Evolutionary conservation across 148 eudicot genomes (phyloP), one percentile per base, ranked within the genome.

Genomic region (Amaranthus cruentus): DNA sequence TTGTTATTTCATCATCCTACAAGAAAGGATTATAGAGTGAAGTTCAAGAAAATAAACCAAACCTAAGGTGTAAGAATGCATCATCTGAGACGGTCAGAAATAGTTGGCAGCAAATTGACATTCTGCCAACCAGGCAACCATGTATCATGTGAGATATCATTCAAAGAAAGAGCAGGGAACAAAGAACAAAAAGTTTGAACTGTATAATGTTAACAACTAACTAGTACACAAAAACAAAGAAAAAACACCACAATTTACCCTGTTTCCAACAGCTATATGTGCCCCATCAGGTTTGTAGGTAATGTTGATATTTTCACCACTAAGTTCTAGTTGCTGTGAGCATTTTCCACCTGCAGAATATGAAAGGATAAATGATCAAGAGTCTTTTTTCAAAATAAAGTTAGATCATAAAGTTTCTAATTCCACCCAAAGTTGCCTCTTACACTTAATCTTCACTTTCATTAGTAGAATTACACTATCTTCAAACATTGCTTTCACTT

Each of bases 271-370:
- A 72, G 98, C 98, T 50, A 94, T 77, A 72, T 91, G 93, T 68
- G 90, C 84, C 66, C 97, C 98, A 75, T 94, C 98, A 63, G 97
- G 96, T 86, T 89, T 94, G 72, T 89, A 91, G 55, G 98, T 91
- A 69, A 94, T 94, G 80, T 94, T 94, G 68, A 94, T 94, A 81
- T 94, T 94, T 75, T 94, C 98, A 46, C 98, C 98, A 74, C 97
- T 94, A 76, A 94, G 93, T 79, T 91, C 98, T 63, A 89, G 85
- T 75, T 85, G 97, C 83, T 91, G 98, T 61, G 98, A 89, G 82
- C 97, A 94, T 87, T 94, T 93, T 58, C 97, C 98, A 87, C 87
- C 98, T 94, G 84, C 71, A 75, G 18, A 57, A 65, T 53, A 55
- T 67, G 55, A 68, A 77, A 44, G 55, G 38, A 77, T 52, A 77